Percentiles rank a stretch among this genome's conserved stretches.
Conservation (phyloP, 495 filamentous ascomycete species). For the Friedmanniomyces endolithicus region DNA sequence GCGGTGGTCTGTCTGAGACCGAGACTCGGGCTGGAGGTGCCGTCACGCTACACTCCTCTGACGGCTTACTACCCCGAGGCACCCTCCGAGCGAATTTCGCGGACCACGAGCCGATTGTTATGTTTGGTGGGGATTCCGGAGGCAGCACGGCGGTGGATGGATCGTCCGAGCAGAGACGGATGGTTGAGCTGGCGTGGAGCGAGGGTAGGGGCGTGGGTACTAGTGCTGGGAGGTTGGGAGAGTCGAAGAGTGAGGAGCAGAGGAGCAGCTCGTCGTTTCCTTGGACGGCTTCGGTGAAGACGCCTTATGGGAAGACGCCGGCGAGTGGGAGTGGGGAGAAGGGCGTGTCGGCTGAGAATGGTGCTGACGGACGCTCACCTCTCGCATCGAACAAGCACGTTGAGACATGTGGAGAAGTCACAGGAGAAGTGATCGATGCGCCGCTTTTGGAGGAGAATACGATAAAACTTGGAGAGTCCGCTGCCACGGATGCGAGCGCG, state of each 20-base stretch:
- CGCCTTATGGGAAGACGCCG: slow-evolving; percentile 1
- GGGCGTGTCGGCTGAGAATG: not conserved
- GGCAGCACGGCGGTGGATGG: slow-evolving; percentile 12
- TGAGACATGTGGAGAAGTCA: not conserved
- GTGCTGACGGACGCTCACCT: not conserved
- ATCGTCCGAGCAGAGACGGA: slow-evolving; percentile 1
- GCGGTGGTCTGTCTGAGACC: no score
- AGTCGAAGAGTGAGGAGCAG: not conserved
- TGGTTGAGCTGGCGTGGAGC: slow-evolving; percentile 1
- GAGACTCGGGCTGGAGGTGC: no score
- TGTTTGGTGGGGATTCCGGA: slow-evolving; percentile 20
- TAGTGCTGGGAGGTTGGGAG: not conserved
- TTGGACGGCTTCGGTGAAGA: slow-evolving; percentile 9
- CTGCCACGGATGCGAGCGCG: not conserved
- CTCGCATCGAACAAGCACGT: not conserved
- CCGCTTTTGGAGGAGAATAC: not conserved
- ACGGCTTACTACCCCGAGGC: slow-evolving; percentile 7
- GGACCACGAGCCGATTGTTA: slow-evolving; percentile 16
- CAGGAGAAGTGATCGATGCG: not conserved
- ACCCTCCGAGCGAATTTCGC: slow-evolving; percentile 12
- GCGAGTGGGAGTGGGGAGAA: not conserved
- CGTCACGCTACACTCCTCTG: no score
- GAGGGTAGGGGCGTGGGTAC: not conserved
- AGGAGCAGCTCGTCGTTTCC: slow-evolving; percentile 8
- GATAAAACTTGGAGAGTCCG: not conserved